Percentiles rank a stretch among this genome's conserved stretches.
Conservation (phyloP, 176 grass and related monocot species). For the Echinochloa phyllopogon region DNA sequence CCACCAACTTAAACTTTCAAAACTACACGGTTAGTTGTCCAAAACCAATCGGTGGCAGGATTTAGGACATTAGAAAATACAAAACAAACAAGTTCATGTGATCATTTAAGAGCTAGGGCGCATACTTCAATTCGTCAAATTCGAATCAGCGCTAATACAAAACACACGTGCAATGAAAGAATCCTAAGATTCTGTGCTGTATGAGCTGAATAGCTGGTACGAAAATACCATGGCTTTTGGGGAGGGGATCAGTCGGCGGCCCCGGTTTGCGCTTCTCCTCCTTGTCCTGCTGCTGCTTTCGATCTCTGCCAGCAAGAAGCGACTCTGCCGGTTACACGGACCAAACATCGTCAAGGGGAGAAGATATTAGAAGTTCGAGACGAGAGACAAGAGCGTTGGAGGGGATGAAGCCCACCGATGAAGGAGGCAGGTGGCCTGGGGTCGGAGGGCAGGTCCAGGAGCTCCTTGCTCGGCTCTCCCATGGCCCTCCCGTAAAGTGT, state of each 20-base stretch:
- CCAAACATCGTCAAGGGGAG: not conserved
- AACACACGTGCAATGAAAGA: not conserved
- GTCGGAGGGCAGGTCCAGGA: slow-evolving; percentile 55
- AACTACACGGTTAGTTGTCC: not conserved
- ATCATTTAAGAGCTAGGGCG: not conserved
- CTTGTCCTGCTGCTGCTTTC: slow-evolving; percentile 29
- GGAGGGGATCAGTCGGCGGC: slow-evolving; percentile 38
- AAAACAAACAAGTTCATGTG: slow-evolving; percentile 22
- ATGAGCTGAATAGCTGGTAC: not conserved
- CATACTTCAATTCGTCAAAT: not conserved
- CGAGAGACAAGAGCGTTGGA: not conserved
- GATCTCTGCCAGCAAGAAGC: slow-evolving; percentile 36
- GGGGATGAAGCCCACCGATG: slow-evolving; percentile 34
- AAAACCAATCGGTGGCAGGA: not conserved
- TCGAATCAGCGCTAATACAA: not conserved
- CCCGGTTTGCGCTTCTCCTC: slow-evolving; percentile 34
- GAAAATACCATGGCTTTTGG: slow-evolving; percentile 66
- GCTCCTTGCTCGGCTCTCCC: slow-evolving; percentile 64
- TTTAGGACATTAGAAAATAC: not conserved
- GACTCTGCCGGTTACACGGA: slow-evolving; percentile 49
- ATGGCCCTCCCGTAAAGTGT: slow-evolving; percentile 25
- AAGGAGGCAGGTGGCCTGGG: slow-evolving; percentile 43
- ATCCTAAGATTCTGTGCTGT: not conserved
- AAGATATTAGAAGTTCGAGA: not conserved
- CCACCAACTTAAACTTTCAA: not conserved